Conservation (phyloP, 441 rosid species). For the Pelargonium cotyledonis region DNA sequence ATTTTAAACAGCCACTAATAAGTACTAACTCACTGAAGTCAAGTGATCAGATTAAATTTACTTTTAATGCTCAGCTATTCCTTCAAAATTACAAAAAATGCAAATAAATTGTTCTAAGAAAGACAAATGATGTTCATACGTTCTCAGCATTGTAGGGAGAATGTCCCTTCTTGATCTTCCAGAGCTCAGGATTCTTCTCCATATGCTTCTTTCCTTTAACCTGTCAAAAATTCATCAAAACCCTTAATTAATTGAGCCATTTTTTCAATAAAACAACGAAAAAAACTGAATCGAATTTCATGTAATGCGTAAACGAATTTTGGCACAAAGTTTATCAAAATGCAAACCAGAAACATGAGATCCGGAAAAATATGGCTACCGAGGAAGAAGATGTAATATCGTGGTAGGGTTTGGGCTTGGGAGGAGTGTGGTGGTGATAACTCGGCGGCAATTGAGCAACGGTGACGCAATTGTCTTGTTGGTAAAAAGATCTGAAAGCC, state of each 20-base stretch:
- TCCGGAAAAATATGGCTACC: conserved; percentile 1
- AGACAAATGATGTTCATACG: background rate
- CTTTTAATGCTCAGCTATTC: no score
- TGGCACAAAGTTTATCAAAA: background rate
- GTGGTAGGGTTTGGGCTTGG: conserved; percentile 5
- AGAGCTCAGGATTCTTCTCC: background rate
- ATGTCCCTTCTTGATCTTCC: background rate
- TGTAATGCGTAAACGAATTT: background rate
- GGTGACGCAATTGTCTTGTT: background rate
- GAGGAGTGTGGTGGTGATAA: conserved; percentile 1
- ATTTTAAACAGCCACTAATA: no score
- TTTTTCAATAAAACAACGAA: background rate
- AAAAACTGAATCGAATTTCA: background rate
- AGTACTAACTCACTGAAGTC: no score
- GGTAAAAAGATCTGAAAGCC: background rate
- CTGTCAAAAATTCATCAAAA: background rate
- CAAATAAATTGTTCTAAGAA: no score
- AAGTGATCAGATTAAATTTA: no score
- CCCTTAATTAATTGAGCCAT: background rate
- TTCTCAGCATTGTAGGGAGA: background rate
- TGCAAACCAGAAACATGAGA: conserved; percentile 5
- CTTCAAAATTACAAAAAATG: no score
- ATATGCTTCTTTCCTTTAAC: background rate
- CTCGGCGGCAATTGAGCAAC: background rate
- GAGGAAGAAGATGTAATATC: background rate